Evolutionary conservation across 2,329 filamentous ascomycete genomes (phyloP).

Genomic region (Plenodomus lindquistii): DNA sequence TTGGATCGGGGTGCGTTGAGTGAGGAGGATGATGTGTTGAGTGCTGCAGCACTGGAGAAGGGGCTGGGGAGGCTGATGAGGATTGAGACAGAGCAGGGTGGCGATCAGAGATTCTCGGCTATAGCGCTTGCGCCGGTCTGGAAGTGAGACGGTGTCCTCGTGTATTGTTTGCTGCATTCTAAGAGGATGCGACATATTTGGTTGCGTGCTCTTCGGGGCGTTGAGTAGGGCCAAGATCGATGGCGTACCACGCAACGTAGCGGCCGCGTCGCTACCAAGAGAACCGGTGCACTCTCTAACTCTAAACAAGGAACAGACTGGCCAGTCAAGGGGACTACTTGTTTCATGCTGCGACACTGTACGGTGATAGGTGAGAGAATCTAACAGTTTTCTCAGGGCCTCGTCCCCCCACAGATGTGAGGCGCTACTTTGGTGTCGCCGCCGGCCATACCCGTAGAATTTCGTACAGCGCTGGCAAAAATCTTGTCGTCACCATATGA

Average conservation of each 20-base stretch:
- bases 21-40: constrained; percentile 51
- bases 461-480: no score
- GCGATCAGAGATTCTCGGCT: constrained; percentile 50
- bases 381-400: no score
- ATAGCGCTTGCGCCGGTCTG: constrained; percentile 44
- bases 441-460: no score
- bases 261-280: background rate
- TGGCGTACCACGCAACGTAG: background rate
- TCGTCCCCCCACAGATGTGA: no score
- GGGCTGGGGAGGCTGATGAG: constrained; percentile 46
- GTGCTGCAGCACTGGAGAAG: constrained; percentile 46
- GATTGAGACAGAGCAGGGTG: constrained; percentile 42
- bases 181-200: background rate
- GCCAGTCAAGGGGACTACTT: no score
- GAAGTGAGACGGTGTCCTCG: background rate
- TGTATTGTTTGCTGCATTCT: background rate
- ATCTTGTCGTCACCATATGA: no score
- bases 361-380: no score
- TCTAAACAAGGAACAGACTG: background rate
- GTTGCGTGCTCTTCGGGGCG: background rate
- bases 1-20: constrained; percentile 48
- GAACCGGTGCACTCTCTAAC: background rate
- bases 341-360: no score
- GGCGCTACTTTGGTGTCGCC: no score
- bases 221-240: background rate